These are phyloP conservation scores for Gonium pectorale DNA, from an alignment of 139 green algal genomes.

Conservation along the genomic window DNA sequence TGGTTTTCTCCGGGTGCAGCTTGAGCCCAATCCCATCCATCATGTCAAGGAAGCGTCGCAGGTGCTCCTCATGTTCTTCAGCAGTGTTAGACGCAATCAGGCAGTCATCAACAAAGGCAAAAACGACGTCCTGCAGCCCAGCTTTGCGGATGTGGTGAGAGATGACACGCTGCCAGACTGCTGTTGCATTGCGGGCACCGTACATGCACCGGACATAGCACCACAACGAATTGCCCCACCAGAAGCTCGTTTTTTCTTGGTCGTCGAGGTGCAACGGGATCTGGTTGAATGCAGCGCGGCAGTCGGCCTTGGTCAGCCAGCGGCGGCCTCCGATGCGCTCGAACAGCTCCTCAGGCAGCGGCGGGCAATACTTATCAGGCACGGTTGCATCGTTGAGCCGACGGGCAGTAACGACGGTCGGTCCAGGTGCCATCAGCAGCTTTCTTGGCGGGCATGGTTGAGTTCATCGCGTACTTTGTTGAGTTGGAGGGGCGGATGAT, in stretches of 20 bases:
- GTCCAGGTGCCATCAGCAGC: slow-evolving; percentile 25
- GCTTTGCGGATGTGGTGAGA: too few species aligned
- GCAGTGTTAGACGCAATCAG: neutral
- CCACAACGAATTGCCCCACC: slow-evolving; percentile 11
- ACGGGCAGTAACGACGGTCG: slow-evolving; percentile 33
- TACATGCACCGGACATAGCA: slow-evolving; percentile 33
- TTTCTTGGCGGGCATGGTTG: slow-evolving; percentile 44
- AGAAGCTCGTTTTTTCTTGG: slow-evolving; percentile 37
- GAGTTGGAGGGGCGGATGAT: too few species aligned
- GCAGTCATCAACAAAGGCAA: slow-evolving; percentile 55
- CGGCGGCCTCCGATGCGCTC: neutral
- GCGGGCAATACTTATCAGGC: slow-evolving; percentile 42
- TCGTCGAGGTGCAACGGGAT: slow-evolving; percentile 5
- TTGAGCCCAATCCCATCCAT: slow-evolving; percentile 31
- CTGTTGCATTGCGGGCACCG: slow-evolving; percentile 38
- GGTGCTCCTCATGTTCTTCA: slow-evolving; percentile 19
- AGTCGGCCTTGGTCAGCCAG: slow-evolving; percentile 49
- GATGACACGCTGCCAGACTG: slow-evolving; percentile 28
- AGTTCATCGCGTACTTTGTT: slow-evolving; percentile 12
- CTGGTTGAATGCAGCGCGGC: slow-evolving; percentile 49
- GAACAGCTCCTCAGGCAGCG: slow-evolving; percentile 46
- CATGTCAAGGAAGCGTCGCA: slow-evolving; percentile 3
- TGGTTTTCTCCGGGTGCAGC: slow-evolving; percentile 46
- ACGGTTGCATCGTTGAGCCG: slow-evolving; percentile 41
- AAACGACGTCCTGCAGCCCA: neutral